Evolutionary conservation across 805 yeast genomes (phyloP).

Genomic region (Grigorovia humatica): DNA sequence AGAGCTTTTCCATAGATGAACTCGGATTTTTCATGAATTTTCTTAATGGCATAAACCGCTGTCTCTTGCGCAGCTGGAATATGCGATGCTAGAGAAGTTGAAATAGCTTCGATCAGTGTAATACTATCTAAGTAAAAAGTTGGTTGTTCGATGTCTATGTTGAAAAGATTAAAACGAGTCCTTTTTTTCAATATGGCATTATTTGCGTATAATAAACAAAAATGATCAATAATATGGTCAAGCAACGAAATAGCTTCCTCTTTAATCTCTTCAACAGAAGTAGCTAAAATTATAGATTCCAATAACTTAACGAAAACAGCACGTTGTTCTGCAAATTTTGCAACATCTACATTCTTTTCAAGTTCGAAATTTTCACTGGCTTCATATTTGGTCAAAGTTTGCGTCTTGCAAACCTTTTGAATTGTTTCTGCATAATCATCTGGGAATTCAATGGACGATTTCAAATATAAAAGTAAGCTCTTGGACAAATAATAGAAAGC

Average conservation of each 20-base stretch:
- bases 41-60: constrained; percentile 57
- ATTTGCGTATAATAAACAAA: constrained; percentile 66
- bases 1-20: constrained; percentile 60
- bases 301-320: constrained; percentile 52
- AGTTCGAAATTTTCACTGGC: constrained; percentile 29
- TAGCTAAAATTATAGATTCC: constrained; percentile 64
- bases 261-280: constrained; percentile 60
- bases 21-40: constrained; percentile 50
- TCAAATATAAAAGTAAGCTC: constrained; percentile 56
- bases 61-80: constrained; percentile 56
- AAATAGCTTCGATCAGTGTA: constrained; percentile 62
- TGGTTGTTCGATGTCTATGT: constrained; percentile 74
- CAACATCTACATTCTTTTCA: constrained; percentile 37
- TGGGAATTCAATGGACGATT: constrained; percentile 32
- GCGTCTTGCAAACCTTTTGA: constrained; percentile 38
- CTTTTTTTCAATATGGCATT: constrained; percentile 60
- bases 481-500: constrained; percentile 66
- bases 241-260: constrained; percentile 58
- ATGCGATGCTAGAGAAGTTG: constrained; percentile 72
- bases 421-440: constrained; percentile 34
- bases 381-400: constrained; percentile 21
- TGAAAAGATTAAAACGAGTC: constrained; percentile 58
- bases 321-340: constrained; percentile 49
- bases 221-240: constrained; percentile 63
- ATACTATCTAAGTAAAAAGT: constrained; percentile 56